These are phyloP conservation scores for Misopates orontium DNA, from an alignment of 257 asterid genomes.

Conservation along the genomic window DNA sequence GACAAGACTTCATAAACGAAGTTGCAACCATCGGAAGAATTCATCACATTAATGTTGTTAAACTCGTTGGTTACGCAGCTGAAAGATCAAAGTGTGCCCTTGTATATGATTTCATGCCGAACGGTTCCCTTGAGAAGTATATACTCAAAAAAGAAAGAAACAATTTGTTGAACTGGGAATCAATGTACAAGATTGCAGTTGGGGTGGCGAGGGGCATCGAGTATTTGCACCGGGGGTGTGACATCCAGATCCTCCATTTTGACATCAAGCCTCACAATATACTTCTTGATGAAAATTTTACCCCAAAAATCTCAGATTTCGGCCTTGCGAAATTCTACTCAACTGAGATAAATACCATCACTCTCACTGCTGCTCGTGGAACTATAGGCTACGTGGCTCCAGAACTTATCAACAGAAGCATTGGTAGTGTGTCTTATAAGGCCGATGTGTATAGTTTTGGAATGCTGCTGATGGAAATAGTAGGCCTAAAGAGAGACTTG, in stretches of 20 bases:
- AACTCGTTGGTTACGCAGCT: slow-evolving; percentile 25
- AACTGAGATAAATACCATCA: slow-evolving; percentile 5
- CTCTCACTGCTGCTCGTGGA: slow-evolving; percentile 33
- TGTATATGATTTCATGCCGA: slow-evolving; percentile 25
- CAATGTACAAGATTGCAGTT: slow-evolving; percentile 30
- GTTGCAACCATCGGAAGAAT: slow-evolving; percentile 33
- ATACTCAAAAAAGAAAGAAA: neutral
- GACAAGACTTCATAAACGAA: slow-evolving; percentile 41
- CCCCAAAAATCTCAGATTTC: slow-evolving; percentile 30
- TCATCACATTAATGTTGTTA: slow-evolving; percentile 26
- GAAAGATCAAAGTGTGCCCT: slow-evolving; percentile 20
- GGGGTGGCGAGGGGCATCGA: slow-evolving; percentile 41
- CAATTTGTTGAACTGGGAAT: slow-evolving; percentile 19
- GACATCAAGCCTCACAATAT: slow-evolving; percentile 41
- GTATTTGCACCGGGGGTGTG: slow-evolving; percentile 32
- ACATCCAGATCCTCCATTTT: slow-evolving; percentile 31
- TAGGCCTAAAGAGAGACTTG: slow-evolving; percentile 21
- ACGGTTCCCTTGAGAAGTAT: slow-evolving; percentile 20
- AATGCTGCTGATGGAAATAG: slow-evolving; percentile 30
- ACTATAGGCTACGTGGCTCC: slow-evolving; percentile 42
- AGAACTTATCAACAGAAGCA: slow-evolving; percentile 29
- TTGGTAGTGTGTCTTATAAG: slow-evolving; percentile 30
- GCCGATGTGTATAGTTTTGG: slow-evolving; percentile 43
- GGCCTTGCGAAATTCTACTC: slow-evolving; percentile 28
- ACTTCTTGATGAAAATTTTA: slow-evolving; percentile 30